Evolutionary conservation across 2,329 filamentous ascomycete genomes (phyloP).

Genomic region (Escovopsis sp.): DNA sequence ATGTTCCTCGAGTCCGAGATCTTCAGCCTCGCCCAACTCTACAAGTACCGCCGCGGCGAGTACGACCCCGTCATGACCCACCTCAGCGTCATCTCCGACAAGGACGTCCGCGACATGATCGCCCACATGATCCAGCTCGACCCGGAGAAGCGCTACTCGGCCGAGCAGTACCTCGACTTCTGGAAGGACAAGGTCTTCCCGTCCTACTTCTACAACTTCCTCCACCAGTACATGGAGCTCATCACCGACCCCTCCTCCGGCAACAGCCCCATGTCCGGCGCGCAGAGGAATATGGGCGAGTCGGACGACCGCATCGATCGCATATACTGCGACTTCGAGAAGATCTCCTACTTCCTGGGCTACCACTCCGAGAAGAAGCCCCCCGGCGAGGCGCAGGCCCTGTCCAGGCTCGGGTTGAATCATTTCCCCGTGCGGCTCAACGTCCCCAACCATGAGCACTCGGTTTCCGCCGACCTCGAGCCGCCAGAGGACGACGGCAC

Average conservation of each 20-base stretch:
- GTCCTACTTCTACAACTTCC: constrained; percentile 90
- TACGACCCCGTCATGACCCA: constrained; percentile 77
- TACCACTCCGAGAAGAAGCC: constrained; percentile 37
- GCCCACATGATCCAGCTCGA: constrained; percentile 93
- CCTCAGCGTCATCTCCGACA: constrained; percentile 74
- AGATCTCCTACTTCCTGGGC: constrained; percentile 87
- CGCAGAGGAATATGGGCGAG: constrained; percentile 59
- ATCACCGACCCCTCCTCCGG: constrained; percentile 84
- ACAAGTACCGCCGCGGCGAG: constrained; percentile 83
- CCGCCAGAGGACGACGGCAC: constrained; percentile 72
- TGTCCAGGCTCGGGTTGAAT: constrained; percentile 35
- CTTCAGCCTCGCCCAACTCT: constrained; percentile 94
- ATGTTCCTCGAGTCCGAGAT: constrained; percentile 89
- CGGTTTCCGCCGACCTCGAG: constrained; percentile 44
- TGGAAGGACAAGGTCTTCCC: constrained; percentile 90
- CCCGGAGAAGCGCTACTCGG: constrained; percentile 80
- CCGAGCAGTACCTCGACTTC: constrained; percentile 85
- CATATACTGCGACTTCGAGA: constrained; percentile 90
- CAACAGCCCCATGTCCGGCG: constrained; percentile 53
- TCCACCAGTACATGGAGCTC: constrained; percentile 94
- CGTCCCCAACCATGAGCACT: constrained; percentile 71
- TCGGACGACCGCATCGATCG: constrained; percentile 89
- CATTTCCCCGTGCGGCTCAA: constrained; percentile 74
- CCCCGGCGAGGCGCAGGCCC: constrained; percentile 11
- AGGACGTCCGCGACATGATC: constrained; percentile 75